Conservation (phyloP, 371 early-diverging fungal genomes). For the Mucor piriformis region DNA sequence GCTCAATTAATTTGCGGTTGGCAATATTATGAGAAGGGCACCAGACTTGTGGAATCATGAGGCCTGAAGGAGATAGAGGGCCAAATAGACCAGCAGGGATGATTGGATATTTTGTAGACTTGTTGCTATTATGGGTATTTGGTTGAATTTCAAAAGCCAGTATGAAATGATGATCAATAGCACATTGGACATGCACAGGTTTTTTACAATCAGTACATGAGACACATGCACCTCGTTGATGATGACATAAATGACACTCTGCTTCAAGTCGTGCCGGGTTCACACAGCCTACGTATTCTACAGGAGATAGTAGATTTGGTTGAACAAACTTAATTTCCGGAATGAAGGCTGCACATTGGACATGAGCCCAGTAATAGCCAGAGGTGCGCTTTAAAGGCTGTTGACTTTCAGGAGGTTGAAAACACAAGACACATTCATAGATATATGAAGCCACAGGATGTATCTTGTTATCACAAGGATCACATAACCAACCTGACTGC, state of each 20-base stretch:
- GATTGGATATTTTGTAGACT: constrained; percentile 13
- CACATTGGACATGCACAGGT: constrained; percentile 51
- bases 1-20: constrained; percentile 16
- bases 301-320: constrained; percentile 67
- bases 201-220: constrained; percentile 44
- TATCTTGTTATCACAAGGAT: constrained; percentile 62
- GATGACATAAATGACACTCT: constrained; percentile 52
- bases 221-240: constrained; percentile 45
- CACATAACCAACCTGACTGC: constrained; percentile 60
- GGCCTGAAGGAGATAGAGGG: constrained; percentile 28
- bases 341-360: constrained; percentile 87
- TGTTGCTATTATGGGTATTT: constrained; percentile 5
- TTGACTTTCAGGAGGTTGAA: constrained; percentile 30
- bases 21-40: constrained; percentile 52
- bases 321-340: constrained; percentile 78
- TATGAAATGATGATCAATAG: constrained; percentile 45
- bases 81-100: constrained; percentile 33
- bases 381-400: constrained; percentile 86
- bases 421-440: constrained; percentile 68
- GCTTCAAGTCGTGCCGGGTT: constrained; percentile 66
- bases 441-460: constrained; percentile 64
- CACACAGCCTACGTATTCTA: constrained; percentile 74
- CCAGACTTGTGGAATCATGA: constrained; percentile 58
- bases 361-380: constrained; percentile 91
- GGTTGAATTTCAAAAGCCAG: constrained; percentile 50